These are phyloP conservation scores for Leccinum sublutescens DNA, from an alignment of 768 basidiomycete genomes.

Conservation along the genomic window DNA sequence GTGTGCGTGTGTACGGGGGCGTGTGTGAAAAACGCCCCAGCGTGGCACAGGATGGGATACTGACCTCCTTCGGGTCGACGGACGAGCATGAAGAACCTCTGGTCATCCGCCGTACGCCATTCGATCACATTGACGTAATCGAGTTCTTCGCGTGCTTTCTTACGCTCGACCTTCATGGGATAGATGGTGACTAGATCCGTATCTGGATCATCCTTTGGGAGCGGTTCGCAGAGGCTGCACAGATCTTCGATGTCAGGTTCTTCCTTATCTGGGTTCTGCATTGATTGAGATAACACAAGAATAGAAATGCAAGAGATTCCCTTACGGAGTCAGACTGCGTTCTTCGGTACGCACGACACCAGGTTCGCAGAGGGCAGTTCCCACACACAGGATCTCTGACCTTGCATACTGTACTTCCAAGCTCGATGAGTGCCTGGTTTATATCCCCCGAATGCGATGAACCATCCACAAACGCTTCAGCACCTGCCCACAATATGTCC, in stretches of 20 bases:
- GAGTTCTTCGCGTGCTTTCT: conserved; percentile 80
- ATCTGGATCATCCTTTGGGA: conserved; percentile 33
- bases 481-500: conserved; percentile 81
- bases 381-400: conserved; percentile 75
- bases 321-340: conserved; percentile 15
- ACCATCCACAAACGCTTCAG: conserved; percentile 61
- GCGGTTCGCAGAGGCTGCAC: conserved; percentile 66
- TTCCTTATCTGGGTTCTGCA: conserved; percentile 3
- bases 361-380: conserved; percentile 64
- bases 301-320: not conserved
- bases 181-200: conserved; percentile 59
- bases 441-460: conserved; percentile 69
- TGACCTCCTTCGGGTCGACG: conserved; percentile 82
- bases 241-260: conserved; percentile 72
- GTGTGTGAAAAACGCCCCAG: not conserved
- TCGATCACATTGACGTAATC: conserved; percentile 86
- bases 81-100: conserved; percentile 71
- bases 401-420: conserved; percentile 92
- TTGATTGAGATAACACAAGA: not conserved
- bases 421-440: conserved; percentile 92
- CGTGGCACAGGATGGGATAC: conserved; percentile 8
- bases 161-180: conserved; percentile 83
- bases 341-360: conserved; percentile 63
- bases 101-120: conserved; percentile 49
- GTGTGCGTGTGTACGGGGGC: not conserved